Base-by-base conservation (phyloP, 805 yeast genomes). In the Ogataea thermomethanolica region DNA sequence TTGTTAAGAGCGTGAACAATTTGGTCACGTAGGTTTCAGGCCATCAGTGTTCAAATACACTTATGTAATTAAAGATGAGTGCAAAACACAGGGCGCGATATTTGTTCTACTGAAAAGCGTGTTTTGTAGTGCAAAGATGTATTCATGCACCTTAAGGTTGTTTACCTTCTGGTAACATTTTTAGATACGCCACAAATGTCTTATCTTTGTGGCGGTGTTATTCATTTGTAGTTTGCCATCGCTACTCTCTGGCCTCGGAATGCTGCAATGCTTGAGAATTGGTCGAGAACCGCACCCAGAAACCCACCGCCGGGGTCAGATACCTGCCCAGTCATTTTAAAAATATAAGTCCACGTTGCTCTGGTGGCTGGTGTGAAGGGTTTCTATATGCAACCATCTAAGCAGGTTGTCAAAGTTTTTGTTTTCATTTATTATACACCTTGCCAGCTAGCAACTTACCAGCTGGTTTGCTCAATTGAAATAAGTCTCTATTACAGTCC, bases 401-500 rank as follows among this genome's bases (percentile, higher is more conserved):
- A 17, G 35, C 15, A 27, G 14, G 31, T 14, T 21, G n/a, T n/a
- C 22, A 15, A 31, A 29, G 29, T 37, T 31, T 24, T 37, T 37
- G 41, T 37, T 37, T 25, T 37, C 33, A 21, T 37, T 14, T 20
- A 29, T 37, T 37, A 37, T 26, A 26, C 32, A 26, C 23, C 41
- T 26, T 20, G 37, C 37, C 33, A 37, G 33, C 42, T 32, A 29
- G 42, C 42, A 38, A 32, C 13, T n/a, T 14, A 33, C 29, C 29
- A 38, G 37, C 37, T 33, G 37, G 42, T 38, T 38, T 33, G 42
- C 42, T 38, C 24, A 33, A 38, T 33, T 29, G 13, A 22, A 33
- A 27, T 14, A 27, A 28, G 13, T 25, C 9, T 31, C 21, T 24
- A 11, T 9, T 32, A 6, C 25, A 22, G 25, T 33, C 20, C 15